Conservation (phyloP, 495 filamentous ascomycete genomes). For the Aspergillus campestris region DNA sequence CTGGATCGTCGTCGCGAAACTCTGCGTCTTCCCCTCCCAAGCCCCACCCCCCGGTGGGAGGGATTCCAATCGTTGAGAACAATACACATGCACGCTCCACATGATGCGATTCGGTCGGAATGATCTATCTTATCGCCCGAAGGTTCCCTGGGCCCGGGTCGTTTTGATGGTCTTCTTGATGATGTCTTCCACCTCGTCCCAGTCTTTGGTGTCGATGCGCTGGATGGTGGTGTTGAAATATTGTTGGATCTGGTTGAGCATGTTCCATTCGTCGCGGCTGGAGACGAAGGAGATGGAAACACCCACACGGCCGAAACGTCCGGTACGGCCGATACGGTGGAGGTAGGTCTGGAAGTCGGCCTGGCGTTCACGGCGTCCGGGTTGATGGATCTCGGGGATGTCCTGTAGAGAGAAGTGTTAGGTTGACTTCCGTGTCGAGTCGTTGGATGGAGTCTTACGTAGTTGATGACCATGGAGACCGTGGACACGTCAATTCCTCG, state of each 20-base stretch:
- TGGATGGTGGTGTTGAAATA: slow-evolving; percentile 57
- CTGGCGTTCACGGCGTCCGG: slow-evolving; percentile 19
- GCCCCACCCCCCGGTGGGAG: too few relatives aligned
- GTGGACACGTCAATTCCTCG: slow-evolving; percentile 96
- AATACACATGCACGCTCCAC: too few relatives aligned
- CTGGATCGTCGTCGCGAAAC: too few relatives aligned
- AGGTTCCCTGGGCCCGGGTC: slow-evolving; percentile 57
- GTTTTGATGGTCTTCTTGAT: slow-evolving; percentile 81
- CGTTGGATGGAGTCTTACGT: slow-evolving; percentile 34
- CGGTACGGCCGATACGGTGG: slow-evolving; percentile 95
- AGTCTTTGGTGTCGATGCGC: slow-evolving; percentile 58
- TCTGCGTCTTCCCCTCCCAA: too few relatives aligned
- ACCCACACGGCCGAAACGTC: slow-evolving; percentile 94
- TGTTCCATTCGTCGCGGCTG: slow-evolving; percentile 64
- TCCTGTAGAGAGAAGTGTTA: slow-evolving; percentile 33
- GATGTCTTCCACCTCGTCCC: slow-evolving; percentile 75
- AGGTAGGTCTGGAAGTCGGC: slow-evolving; percentile 92
- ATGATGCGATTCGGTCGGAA: neutral
- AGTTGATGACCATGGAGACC: slow-evolving; percentile 97
- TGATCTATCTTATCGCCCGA: slow-evolving; percentile 12
- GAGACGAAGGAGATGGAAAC: slow-evolving; percentile 89
- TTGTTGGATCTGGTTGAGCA: slow-evolving; percentile 65
- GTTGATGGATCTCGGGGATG: slow-evolving; percentile 39
- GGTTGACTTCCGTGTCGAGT: neutral
- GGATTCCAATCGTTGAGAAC: too few relatives aligned